Percentiles rank a stretch among this genome's conserved stretches.
Evolutionary conservation across 1,139 yeast genomes (phyloP).

Genomic region (Scheffersomyces quercinus): DNA sequence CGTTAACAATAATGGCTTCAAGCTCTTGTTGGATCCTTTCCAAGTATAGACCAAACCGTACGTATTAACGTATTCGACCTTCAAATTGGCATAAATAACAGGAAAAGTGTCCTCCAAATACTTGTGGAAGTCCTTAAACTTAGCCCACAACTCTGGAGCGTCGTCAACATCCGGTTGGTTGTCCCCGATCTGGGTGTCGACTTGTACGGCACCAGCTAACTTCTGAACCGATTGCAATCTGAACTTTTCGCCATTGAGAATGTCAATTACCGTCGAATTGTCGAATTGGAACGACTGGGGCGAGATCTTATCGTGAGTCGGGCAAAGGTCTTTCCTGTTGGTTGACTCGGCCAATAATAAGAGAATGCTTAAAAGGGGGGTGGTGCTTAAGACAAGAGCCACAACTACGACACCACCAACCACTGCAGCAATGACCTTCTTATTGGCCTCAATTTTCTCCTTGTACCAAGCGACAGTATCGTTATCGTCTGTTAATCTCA

Average conservation of each 20-base stretch:
- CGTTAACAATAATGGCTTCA: constrained; percentile 67
- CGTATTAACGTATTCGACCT: constrained; percentile 59
- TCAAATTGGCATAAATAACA: constrained; percentile 46
- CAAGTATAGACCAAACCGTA: constrained; percentile 68
- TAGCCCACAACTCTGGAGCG: constrained; percentile 38
- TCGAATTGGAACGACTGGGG: constrained; percentile 33
- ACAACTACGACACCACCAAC: too few species aligned
- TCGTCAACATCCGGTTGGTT: constrained; percentile 41
- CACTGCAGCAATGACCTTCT: too few species aligned
- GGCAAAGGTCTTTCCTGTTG: constrained; percentile 21
- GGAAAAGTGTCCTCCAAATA: constrained; percentile 64
- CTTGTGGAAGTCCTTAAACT: constrained; percentile 44
- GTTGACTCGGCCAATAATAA: too few species aligned
- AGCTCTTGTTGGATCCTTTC: constrained; percentile 53
- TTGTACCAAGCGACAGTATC: too few species aligned
- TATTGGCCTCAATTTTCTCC: too few species aligned
- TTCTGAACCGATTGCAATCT: constrained; percentile 35
- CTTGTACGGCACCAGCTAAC: constrained; percentile 43
- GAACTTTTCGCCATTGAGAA: constrained; percentile 34
- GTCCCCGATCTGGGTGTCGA: constrained; percentile 48
- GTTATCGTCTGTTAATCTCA: too few species aligned
- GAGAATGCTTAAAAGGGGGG: too few species aligned
- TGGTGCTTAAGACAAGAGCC: too few species aligned
- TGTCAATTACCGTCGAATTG: constrained; percentile 35
- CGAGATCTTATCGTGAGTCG: constrained; percentile 27